Conservation (phyloP, 1,139 yeast species). For the Yamadazyma kanchanaburiensis region DNA sequence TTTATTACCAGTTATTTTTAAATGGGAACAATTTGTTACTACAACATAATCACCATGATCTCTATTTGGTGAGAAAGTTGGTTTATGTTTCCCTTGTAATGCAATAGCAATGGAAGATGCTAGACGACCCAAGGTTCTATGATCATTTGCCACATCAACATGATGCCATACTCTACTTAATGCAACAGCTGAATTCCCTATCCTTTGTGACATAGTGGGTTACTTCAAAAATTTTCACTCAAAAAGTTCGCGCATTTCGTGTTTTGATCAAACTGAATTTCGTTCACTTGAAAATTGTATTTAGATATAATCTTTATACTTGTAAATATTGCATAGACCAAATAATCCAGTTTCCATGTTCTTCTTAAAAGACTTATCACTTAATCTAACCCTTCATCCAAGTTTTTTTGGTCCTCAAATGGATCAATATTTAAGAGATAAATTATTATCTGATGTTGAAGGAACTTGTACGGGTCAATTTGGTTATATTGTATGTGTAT, state of each 20-base stretch:
- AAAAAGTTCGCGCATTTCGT: background rate
- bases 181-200: conserved; percentile 65
- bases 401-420: conserved; percentile 97
- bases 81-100: conserved; percentile 95
- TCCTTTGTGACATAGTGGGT: conserved; percentile 49
- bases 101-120: conserved; percentile 87
- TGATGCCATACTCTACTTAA: conserved; percentile 94
- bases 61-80: conserved; percentile 66
- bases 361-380: conserved; percentile 76
- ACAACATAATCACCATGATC: conserved; percentile 98
- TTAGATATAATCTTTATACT: background rate
- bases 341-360: too few relatives aligned
- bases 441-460: conserved; percentile 90
- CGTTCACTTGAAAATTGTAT: too few relatives aligned
- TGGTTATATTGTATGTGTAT: conserved; percentile 94
- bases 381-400: conserved; percentile 92
- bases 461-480: conserved; percentile 99
- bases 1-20: conserved; percentile 82
- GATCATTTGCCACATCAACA: conserved; percentile 82
- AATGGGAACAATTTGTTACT: conserved; percentile 83
- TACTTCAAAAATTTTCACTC: conserved; percentile 6
- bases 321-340: background rate
- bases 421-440: conserved; percentile 89
- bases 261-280: too few relatives aligned
- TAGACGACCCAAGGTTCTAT: conserved; percentile 84